A percentile compares a stretch with the other conserved stretches of the same genome.
These are phyloP conservation scores for Claviceps monticola DNA, from an alignment of 2,329 filamentous ascomycete species.

Conservation along the genomic window DNA sequence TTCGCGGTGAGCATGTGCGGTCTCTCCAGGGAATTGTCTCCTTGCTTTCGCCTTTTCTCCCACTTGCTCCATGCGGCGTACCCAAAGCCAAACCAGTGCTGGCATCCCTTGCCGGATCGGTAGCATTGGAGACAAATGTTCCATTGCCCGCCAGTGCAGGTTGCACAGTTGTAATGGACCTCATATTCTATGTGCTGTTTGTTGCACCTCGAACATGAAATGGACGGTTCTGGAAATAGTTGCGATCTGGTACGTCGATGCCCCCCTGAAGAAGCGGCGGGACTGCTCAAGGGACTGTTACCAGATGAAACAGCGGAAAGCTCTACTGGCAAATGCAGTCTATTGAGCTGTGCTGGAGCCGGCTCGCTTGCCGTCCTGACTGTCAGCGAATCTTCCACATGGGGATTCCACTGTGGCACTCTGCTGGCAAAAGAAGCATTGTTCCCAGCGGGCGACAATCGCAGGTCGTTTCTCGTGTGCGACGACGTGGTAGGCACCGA, in stretches of 20 bases:
- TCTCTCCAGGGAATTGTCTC: conserved; percentile 25
- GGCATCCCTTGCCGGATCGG: conserved; percentile 59
- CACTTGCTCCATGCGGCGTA: conserved; percentile 55
- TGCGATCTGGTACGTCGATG: conserved; percentile 31
- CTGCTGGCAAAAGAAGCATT: conserved; percentile 25
- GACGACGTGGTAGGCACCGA: conserved; percentile 15
- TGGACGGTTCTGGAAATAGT: conserved; percentile 54
- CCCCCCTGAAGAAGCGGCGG: conserved; percentile 16
- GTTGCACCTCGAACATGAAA: conserved; percentile 59
- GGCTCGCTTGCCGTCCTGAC: conserved; percentile 10
- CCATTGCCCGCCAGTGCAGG: conserved; percentile 57
- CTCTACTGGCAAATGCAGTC: conserved; percentile 24
- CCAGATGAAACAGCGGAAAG: conserved; percentile 23
- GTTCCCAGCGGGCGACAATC: conserved; percentile 7
- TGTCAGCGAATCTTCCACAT: conserved; percentile 1
- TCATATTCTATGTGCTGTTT: conserved; percentile 68
- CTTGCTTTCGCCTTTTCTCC: conserved; percentile 35
- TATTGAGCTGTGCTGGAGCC: conserved; percentile 7
- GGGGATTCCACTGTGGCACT: conserved; percentile 14
- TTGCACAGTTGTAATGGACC: conserved; percentile 68
- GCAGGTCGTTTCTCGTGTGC: conserved; percentile 12
- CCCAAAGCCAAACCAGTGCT: conserved; percentile 82
- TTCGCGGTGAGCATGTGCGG: conserved; percentile 46
- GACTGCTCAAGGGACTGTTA: conserved; percentile 19
- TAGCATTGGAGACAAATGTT: conserved; percentile 77